Conservation (phyloP, 2,329 filamentous ascomycete genomes). For the Aspergillus uvarum region DNA sequence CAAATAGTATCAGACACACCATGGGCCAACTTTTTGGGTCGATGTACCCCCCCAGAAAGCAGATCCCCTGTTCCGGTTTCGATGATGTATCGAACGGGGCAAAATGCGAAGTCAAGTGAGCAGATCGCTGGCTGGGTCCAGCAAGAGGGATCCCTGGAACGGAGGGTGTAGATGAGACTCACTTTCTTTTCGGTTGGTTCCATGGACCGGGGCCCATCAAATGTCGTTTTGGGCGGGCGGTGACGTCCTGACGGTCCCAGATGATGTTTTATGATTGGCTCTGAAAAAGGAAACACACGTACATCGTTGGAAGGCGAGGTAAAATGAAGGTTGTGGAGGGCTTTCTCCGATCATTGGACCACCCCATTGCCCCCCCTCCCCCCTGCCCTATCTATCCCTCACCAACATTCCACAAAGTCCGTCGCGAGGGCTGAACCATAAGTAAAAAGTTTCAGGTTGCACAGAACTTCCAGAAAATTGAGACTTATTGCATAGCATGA, state of each 20-base stretch:
- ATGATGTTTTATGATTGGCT: not conserved
- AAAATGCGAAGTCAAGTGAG: constrained; percentile 12
- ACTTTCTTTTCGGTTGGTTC: not conserved
- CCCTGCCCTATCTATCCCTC: not conserved
- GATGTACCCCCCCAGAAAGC: not conserved
- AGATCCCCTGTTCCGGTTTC: constrained; percentile 1
- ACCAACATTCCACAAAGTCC: not conserved
- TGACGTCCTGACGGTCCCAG: constrained; percentile 7
- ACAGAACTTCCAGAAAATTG: constrained; percentile 4
- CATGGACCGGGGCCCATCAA: not conserved
- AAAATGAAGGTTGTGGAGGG: not conserved
- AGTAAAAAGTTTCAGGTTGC: not conserved
- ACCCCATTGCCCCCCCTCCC: not conserved
- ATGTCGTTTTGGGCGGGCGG: constrained; percentile 2
- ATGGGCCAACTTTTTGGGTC: not conserved
- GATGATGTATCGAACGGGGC: constrained; percentile 5
- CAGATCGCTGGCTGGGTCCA: constrained; percentile 9
- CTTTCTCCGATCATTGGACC: not conserved
- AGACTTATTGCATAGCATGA: not conserved
- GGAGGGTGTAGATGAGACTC: constrained; percentile 12
- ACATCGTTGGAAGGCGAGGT: not conserved
- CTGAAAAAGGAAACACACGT: constrained; percentile 4
- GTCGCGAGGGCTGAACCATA: not conserved
- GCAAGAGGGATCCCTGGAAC: constrained; percentile 19
- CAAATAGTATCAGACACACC: not conserved